Conservation (phyloP, 1,284 basidiomycete species). For the Ceratobasidium sp. region DNA sequence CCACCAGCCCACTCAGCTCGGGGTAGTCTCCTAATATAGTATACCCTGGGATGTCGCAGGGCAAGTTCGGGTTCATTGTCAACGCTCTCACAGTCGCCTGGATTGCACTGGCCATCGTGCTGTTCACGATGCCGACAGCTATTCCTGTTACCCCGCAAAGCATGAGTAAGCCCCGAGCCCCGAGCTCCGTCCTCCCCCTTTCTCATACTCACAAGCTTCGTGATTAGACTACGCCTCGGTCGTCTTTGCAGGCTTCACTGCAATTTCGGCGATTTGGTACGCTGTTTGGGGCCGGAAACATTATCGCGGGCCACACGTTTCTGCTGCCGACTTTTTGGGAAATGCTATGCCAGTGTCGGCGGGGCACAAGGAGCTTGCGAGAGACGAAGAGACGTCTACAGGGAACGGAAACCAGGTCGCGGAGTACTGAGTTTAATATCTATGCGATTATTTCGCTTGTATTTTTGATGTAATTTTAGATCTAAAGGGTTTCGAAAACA, state of each 20-base stretch:
- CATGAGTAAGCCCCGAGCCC: constrained; percentile 52
- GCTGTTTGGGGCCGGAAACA: constrained; percentile 50
- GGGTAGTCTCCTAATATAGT: no score
- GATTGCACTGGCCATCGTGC: constrained; percentile 55
- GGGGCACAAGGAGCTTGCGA: constrained; percentile 5
- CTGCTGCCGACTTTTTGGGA: constrained; percentile 39
- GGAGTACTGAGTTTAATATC: constrained; percentile 8
- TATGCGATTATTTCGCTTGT: not conserved
- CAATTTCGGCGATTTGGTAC: constrained; percentile 53
- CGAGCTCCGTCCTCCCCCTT: not conserved
- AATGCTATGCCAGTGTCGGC: constrained; percentile 17
- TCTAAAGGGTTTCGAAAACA: no score
- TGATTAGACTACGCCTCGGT: constrained; percentile 51
- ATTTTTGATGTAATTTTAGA: not conserved
- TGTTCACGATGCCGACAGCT: constrained; percentile 57
- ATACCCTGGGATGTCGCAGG: constrained; percentile 37
- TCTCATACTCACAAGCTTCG: not conserved
- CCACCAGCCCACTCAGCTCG: not conserved
- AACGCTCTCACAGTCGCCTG: constrained; percentile 55
- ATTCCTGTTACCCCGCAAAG: constrained; percentile 52
- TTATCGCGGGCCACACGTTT: constrained; percentile 50
- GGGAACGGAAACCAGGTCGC: constrained; percentile 8
- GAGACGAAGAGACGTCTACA: constrained; percentile 5
- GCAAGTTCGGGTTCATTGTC: constrained; percentile 52
- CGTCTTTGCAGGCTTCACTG: constrained; percentile 52